Evolutionary conservation across 2,329 filamentous ascomycete species (phyloP), one percentile per base, ranked within the genome.

Genomic region (Akanthomyces dipterigenus): DNA sequence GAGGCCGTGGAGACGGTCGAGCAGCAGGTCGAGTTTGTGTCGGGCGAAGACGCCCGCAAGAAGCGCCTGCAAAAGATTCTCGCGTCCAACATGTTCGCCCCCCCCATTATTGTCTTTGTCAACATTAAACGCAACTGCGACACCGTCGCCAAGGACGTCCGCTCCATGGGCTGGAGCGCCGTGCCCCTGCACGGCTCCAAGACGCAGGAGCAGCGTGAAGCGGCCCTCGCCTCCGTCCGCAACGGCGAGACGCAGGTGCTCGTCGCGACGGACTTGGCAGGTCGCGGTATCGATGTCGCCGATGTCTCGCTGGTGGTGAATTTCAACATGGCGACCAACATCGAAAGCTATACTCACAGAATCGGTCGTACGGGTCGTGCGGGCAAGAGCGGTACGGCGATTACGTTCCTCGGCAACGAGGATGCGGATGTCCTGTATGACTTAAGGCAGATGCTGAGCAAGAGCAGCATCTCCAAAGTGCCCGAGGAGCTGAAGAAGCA

Each of bases 71-170:
- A 88, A 67, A 91, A 98, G 70, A 95, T 99, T 63, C 85, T 99
- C 43, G 80, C 83, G 53, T 92, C 89, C 1, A 82, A 87, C 67
- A 88, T 92, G 66, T 98, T 93, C 76, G 81, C 84, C 8, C 85
- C 93, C 9, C 95, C 95, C 18, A 96, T 99, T 74, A 99, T 99
- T 69, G 93, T 99, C 65, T 99, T 99, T 73, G 95, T 99, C 84
- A 99, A 99, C 76, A 97, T 98, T 86, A 98, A 98, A 78, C 90
- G 93, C 68, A 98, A 98, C 78, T 98, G 93, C 78, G 95, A 99
- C 73, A 90, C 91, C 63, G 89, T 99, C 53, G 93, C 93, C 3
- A 85, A 91, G 64, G 93, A 98, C 71, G 95, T 99, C 79, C 95
- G 96, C 72, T 84, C 89, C 57, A 95, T 95, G 87, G 95, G 95